These are phyloP conservation scores for Vigna angularis DNA, from an alignment of 306 rosid genomes.

Conservation along the genomic window DNA sequence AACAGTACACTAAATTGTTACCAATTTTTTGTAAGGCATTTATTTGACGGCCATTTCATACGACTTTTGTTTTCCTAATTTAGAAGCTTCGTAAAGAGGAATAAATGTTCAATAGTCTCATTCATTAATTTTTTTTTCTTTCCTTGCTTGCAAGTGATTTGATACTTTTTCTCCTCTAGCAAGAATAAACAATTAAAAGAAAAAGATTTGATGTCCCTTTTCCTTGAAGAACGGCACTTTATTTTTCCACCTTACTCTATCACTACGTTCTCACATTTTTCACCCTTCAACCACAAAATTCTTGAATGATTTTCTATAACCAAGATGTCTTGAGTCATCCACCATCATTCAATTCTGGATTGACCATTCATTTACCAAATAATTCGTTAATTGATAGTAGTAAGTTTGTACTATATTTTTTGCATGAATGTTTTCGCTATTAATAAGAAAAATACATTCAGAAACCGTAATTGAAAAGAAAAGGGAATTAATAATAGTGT, in stretches of 20 bases:
- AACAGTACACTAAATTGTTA: background rate
- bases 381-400: slow-evolving; percentile 27
- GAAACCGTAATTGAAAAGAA: background rate
- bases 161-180: slow-evolving; percentile 19
- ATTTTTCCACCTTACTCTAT: slow-evolving; percentile 60
- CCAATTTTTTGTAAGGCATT: background rate
- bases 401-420: background rate
- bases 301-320: slow-evolving; percentile 5
- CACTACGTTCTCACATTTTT: slow-evolving; percentile 39
- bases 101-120: slow-evolving; percentile 4
- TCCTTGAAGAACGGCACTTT: slow-evolving; percentile 52
- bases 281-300: background rate
- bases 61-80: background rate
- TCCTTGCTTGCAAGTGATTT: slow-evolving; percentile 50
- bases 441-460: background rate
- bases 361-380: slow-evolving; percentile 12
- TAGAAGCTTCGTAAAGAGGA: slow-evolving; percentile 32
- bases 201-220: slow-evolving; percentile 48
- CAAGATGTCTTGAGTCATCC: slow-evolving; percentile 6
- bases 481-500: background rate
- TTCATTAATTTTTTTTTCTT: slow-evolving; percentile 32
- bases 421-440: slow-evolving; percentile 13
- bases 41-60: background rate
- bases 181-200: slow-evolving; percentile 40
- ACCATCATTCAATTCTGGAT: slow-evolving; percentile 22